Conservation (phyloP, 2,329 filamentous ascomycete species). For the Fusarium multiceps region DNA sequence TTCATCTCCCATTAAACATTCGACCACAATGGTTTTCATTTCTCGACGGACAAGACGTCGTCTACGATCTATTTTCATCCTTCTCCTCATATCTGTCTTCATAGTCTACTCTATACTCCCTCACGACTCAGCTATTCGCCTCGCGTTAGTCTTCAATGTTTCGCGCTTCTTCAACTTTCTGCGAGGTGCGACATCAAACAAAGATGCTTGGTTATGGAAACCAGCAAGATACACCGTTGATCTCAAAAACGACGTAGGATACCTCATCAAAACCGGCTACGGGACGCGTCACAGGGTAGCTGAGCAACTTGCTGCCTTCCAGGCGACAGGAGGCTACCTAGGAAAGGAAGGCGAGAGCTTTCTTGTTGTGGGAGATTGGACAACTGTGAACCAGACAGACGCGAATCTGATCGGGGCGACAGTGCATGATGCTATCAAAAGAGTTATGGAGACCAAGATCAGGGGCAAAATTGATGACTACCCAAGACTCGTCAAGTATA, state of each 20-base stretch:
- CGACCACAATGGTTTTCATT: slow-evolving; percentile 31
- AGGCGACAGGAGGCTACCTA: slow-evolving; percentile 48
- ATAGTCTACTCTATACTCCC: slow-evolving; percentile 49
- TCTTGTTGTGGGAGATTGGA: slow-evolving; percentile 64
- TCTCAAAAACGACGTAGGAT: slow-evolving; percentile 59
- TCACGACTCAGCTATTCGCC: slow-evolving; percentile 49
- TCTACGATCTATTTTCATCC: slow-evolving; percentile 36
- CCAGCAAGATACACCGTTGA: slow-evolving; percentile 57
- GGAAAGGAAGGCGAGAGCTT: slow-evolving; percentile 55
- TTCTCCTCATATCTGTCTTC: slow-evolving; percentile 43
- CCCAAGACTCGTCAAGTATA: slow-evolving; percentile 56
- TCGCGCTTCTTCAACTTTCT: slow-evolving; percentile 49
- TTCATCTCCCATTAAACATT: slow-evolving; percentile 7
- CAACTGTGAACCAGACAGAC: slow-evolving; percentile 51
- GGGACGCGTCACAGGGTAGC: slow-evolving; percentile 62
- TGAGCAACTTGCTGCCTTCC: slow-evolving; percentile 59
- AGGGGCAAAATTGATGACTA: slow-evolving; percentile 45
- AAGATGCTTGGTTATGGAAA: slow-evolving; percentile 56
- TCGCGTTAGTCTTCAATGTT: slow-evolving; percentile 51
- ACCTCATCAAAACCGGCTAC: slow-evolving; percentile 67
- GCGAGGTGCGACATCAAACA: slow-evolving; percentile 43
- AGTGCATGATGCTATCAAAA: slow-evolving; percentile 57
- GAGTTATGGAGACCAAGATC: slow-evolving; percentile 50
- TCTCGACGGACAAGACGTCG: slow-evolving; percentile 48
- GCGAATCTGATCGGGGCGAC: slow-evolving; percentile 47